Evolutionary conservation across 768 basidiomycete species (phyloP), one percentile per base, ranked within the genome.

Genomic region (Infundibulicybe gibba): DNA sequence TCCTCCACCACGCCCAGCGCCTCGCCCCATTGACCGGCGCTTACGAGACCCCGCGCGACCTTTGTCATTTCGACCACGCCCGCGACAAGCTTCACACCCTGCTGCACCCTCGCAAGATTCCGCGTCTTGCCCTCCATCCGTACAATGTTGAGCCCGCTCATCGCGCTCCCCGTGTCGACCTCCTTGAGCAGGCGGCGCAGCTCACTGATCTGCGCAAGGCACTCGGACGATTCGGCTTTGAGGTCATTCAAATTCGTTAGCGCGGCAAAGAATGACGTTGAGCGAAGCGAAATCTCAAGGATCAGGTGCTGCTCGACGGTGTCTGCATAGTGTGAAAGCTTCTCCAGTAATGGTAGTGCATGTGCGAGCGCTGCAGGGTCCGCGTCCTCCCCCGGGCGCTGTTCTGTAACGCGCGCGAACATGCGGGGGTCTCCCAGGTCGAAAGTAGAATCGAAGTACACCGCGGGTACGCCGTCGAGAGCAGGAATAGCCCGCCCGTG

Each of bases 201-300:
- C 20, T 80, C 74, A 6, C 77, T 70, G 49, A 97, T 90, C 40
- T 88, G 82, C 38, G 74, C 67, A 5, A 98, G 74, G 58, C 94
- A 94, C 41, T 83, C 77, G 41, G 86, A 79, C 0, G 93, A 94
- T 61, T 97, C 92, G 5, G 87, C 80, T 59, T 94, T 92, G 10
- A 99, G 79, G 52, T 92, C 87, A 58, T 97, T 90, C 6, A 99
- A 74, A 63, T 99, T 99, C 6, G 92, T 80, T 32, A 99, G 79
- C 6, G 97, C 97, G 4, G 94, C 87, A 58, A 98, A 99, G 77
- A 99, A 99, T 1, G 93, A 92, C 1, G 90, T 80, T 0, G 94
- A 91, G 12, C 95, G 87, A 9, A 87, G 71, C 8, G 88, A 87
- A 39, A 99, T 94, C 65, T 98, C 97, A 50, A 83, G 83, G 3